phyloP scores from a whole-genome alignment of 768 basidiomycete species.

The Coprinopsis strossmayeri region DNA sequence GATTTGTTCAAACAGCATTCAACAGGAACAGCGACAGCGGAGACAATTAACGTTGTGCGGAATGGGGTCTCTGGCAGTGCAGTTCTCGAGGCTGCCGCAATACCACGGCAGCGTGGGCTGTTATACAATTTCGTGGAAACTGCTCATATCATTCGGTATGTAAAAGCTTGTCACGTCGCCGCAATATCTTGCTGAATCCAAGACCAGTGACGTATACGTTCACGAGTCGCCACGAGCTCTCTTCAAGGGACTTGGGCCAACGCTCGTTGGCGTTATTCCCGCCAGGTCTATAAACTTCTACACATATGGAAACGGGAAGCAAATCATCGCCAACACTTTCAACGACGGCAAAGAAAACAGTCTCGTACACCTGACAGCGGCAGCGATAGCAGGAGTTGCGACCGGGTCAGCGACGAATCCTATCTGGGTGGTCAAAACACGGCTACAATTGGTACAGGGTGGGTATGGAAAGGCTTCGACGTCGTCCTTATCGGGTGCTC shows the following conservation, averaged over 20 bases:
- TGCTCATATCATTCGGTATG: conserved; percentile 77
- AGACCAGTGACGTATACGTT: conserved; percentile 71
- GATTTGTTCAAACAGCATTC: conserved; percentile 53
- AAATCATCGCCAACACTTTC: conserved; percentile 76
- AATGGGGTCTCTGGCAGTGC: conserved; percentile 7
- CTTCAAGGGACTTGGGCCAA: conserved; percentile 93
- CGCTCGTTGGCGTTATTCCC: conserved; percentile 90
- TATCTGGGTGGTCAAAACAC: conserved; percentile 99
- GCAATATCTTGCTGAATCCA: neutral
- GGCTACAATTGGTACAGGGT: conserved; percentile 62
- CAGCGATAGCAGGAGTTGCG: conserved; percentile 77
- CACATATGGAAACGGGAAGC: conserved; percentile 96
- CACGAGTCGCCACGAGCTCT: conserved; percentile 85
- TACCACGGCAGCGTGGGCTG: conserved; percentile 32
- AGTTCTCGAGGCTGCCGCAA: conserved; percentile 10
- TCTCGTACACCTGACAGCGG: conserved; percentile 79
- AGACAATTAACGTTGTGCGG: conserved; percentile 28
- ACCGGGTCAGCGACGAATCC: conserved; percentile 95
- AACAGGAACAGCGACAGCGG: conserved; percentile 26
- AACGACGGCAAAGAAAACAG: conserved; percentile 78
- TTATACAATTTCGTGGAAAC: conserved; percentile 96
- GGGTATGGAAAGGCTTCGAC: conserved; percentile 15
- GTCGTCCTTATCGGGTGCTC: conserved; percentile 21
- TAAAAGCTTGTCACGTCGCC: neutral
- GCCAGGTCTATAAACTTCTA: conserved; percentile 98